These are phyloP conservation scores for Entomortierella lignicola DNA, from an alignment of 192 early-diverging fungal genomes.

Conservation along the genomic window DNA sequence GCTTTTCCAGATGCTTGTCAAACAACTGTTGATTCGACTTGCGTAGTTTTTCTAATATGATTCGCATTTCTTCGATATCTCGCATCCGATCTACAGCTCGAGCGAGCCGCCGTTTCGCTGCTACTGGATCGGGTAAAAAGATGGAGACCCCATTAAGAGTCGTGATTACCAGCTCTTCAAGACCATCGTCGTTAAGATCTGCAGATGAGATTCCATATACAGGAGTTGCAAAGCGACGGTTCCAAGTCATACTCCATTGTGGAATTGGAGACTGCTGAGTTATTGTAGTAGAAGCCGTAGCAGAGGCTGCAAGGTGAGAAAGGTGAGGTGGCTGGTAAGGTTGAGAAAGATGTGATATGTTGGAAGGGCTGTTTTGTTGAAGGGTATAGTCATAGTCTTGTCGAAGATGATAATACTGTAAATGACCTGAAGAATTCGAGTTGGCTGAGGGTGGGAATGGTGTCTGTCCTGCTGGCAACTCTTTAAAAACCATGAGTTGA, in stretches of 20 bases:
- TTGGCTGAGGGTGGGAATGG: not conserved
- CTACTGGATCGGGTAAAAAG: constrained; percentile 59
- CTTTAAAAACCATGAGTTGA: constrained; percentile 68
- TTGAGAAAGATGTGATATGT: not conserved
- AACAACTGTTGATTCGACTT: constrained; percentile 16
- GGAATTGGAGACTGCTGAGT: not conserved
- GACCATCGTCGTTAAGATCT: constrained; percentile 66
- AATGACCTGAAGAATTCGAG: not conserved
- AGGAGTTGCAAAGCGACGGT: constrained; percentile 63
- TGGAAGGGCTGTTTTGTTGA: not conserved
- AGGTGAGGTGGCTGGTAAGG: constrained; percentile 1
- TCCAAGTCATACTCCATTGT: constrained; percentile 59
- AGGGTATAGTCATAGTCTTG: not conserved
- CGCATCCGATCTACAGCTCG: constrained; percentile 52
- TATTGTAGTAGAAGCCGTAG: not conserved
- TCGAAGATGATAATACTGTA: not conserved
- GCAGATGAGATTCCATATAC: constrained; percentile 62
- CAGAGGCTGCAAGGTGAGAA: not conserved
- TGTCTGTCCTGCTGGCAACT: constrained; percentile 21
- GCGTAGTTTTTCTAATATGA: constrained; percentile 33
- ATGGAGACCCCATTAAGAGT: constrained; percentile 66
- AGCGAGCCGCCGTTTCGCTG: constrained; percentile 50
- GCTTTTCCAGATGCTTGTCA: constrained; percentile 1
- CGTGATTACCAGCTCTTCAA: constrained; percentile 64
- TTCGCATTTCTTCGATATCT: constrained; percentile 56